These are phyloP conservation scores for Nigrospora oryzae DNA, from an alignment of 2,329 filamentous ascomycete species.

Conservation along the genomic window DNA sequence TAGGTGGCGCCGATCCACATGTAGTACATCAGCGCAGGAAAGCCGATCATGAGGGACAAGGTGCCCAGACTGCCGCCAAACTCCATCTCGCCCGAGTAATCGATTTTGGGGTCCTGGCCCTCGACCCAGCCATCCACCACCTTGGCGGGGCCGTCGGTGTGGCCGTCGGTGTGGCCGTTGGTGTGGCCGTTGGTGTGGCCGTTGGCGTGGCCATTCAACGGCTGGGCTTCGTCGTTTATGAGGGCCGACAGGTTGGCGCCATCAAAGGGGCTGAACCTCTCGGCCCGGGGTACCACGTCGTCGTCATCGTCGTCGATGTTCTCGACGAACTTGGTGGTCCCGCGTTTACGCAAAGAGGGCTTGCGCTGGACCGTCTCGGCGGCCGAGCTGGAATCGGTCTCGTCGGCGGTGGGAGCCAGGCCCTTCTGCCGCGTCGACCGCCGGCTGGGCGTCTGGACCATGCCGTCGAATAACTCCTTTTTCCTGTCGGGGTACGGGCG, in stretches of 20 bases:
- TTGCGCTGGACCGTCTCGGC: conserved; percentile 29
- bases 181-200: conserved; percentile 12
- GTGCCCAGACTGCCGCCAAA: conserved; percentile 86
- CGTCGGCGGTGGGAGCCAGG: conserved; percentile 31
- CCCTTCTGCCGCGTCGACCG: conserved; percentile 41
- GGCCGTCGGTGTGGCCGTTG: conserved; percentile 9
- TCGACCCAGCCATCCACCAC: conserved; percentile 49
- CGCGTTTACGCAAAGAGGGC: conserved; percentile 33
- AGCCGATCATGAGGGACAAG: conserved; percentile 77
- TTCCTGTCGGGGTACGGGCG: conserved; percentile 31
- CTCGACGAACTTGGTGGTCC: conserved; percentile 39
- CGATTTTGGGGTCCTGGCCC: conserved; percentile 53
- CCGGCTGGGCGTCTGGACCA: conserved; percentile 49
- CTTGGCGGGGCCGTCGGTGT: conserved; percentile 23
- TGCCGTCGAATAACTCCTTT: conserved; percentile 53
- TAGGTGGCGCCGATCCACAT: conserved; percentile 97
- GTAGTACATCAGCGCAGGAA: conserved; percentile 96
- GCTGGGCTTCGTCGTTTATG: conserved; percentile 8
- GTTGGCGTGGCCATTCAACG: conserved; percentile 9
- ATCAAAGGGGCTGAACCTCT: conserved; percentile 7
- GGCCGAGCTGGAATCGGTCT: conserved; percentile 40
- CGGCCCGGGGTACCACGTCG: conserved; percentile 18
- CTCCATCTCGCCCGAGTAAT: conserved; percentile 61
- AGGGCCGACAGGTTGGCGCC: background rate
- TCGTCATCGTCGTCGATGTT: conserved; percentile 33